These are phyloP conservation scores for Echeveria elegans DNA, from an alignment of 164 flowering plant genomes.

Conservation along the genomic window DNA sequence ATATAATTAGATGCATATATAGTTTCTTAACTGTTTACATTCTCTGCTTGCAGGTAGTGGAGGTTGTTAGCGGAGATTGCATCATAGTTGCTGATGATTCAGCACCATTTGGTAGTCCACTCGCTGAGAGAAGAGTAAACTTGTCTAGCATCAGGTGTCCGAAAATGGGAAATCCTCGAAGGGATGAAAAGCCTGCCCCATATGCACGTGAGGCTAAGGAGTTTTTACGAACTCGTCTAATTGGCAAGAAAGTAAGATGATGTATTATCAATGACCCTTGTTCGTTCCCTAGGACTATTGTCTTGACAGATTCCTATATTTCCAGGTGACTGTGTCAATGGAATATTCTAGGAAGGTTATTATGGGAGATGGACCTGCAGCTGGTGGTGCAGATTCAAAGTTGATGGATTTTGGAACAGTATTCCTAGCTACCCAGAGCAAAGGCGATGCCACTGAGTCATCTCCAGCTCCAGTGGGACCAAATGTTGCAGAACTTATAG, in stretches of 20 bases:
- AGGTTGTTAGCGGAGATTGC: slow-evolving; percentile 97
- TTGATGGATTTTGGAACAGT: slow-evolving; percentile 95
- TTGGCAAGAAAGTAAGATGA: slow-evolving; percentile 64
- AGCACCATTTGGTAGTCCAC: slow-evolving; percentile 73
- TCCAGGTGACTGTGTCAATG: slow-evolving; percentile 86
- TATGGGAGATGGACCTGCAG: slow-evolving; percentile 14
- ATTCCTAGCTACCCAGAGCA: slow-evolving; percentile 31
- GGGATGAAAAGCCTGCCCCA: slow-evolving; percentile 70
- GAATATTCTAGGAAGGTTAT: slow-evolving; percentile 86
- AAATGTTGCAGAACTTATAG: slow-evolving; percentile 74
- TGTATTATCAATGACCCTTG: neutral
- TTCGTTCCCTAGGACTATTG: neutral
- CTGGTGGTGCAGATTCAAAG: slow-evolving; percentile 56
- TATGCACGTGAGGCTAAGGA: slow-evolving; percentile 96
- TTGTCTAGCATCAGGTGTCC: slow-evolving; percentile 91
- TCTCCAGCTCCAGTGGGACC: slow-evolving; percentile 24
- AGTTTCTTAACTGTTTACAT: neutral
- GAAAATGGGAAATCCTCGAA: slow-evolving; percentile 82
- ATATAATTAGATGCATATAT: neutral
- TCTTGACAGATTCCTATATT: neutral
- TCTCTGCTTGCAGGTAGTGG: slow-evolving; percentile 59
- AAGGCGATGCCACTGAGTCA: slow-evolving; percentile 40
- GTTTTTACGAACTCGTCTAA: slow-evolving; percentile 71
- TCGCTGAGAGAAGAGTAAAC: slow-evolving; percentile 85
- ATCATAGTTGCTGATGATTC: slow-evolving; percentile 89